phyloP scores from a whole-genome alignment of 2,329 filamentous ascomycete genomes.

The Blastomyces parvus region DNA sequence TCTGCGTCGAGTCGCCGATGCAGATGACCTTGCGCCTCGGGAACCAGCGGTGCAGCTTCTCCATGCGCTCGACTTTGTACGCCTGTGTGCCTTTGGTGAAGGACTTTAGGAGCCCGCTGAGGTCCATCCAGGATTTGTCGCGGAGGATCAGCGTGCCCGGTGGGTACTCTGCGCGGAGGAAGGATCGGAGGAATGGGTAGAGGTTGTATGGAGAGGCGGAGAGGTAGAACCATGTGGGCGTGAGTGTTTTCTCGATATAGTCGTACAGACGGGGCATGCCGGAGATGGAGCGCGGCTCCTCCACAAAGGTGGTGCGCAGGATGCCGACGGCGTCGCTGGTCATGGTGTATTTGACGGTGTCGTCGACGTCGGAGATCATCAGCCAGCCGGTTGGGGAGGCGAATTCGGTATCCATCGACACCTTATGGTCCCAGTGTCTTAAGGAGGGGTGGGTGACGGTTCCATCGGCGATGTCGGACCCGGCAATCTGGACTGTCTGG shows the following conservation, averaged over 20 bases:
- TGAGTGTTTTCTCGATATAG: conserved; percentile 48
- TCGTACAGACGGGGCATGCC: conserved; percentile 82
- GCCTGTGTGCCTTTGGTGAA: conserved; percentile 71
- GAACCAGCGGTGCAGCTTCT: conserved; percentile 68
- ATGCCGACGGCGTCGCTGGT: conserved; percentile 74
- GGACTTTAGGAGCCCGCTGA: conserved; percentile 67
- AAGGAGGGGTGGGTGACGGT: conserved; percentile 36
- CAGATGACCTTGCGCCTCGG: conserved; percentile 70
- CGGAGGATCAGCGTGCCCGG: conserved; percentile 74
- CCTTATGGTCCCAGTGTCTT: conserved; percentile 26
- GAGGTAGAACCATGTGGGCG: conserved; percentile 81
- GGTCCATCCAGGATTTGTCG: conserved; percentile 75
- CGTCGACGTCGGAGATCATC: conserved; percentile 82
- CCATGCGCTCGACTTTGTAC: conserved; percentile 76
- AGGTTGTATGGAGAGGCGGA: conserved; percentile 91
- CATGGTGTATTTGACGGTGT: conserved; percentile 87
- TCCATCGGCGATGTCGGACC: conserved; percentile 36
- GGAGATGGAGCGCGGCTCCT: conserved; percentile 57
- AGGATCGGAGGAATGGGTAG: conserved; percentile 72
- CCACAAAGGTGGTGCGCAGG: conserved; percentile 71
- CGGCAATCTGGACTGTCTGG: conserved; percentile 48
- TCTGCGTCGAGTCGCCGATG: conserved; percentile 85
- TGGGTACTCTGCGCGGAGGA: conserved; percentile 62
- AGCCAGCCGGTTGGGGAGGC: conserved; percentile 72
- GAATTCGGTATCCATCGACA: conserved; percentile 61